Percentiles rank a stretch among this genome's conserved stretches.
phyloP scores from a whole-genome alignment of 192 early-diverging fungal species.

The Fimicolochytrium jonesii region DNA sequence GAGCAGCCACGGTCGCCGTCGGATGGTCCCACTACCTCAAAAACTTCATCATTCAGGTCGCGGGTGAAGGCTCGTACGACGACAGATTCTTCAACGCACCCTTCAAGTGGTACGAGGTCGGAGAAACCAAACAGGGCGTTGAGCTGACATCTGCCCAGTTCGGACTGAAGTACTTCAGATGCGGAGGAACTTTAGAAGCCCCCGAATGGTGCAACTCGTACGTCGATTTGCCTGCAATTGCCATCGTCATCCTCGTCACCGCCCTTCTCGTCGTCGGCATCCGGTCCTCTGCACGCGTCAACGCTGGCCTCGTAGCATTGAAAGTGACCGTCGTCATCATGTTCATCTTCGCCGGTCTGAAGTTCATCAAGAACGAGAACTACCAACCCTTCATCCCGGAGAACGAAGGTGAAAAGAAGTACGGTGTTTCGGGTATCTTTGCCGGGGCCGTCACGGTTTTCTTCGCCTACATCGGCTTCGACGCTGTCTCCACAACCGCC shows the following conservation, averaged over 20 bases:
- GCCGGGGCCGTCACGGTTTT: slow-evolving; percentile 69
- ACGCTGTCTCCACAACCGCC: slow-evolving; percentile 80
- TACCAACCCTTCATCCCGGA: slow-evolving; percentile 76
- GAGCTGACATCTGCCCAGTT: background rate
- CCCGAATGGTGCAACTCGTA: slow-evolving; percentile 3
- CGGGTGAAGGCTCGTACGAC: slow-evolving; percentile 37
- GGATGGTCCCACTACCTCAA: slow-evolving; percentile 84
- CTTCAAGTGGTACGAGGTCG: slow-evolving; percentile 57
- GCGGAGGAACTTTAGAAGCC: background rate
- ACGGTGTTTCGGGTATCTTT: slow-evolving; percentile 67
- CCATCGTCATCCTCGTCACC: slow-evolving; percentile 63
- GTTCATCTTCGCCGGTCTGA: slow-evolving; percentile 74
- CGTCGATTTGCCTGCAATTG: slow-evolving; percentile 60
- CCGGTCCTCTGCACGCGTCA: slow-evolving; percentile 66
- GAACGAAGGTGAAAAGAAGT: slow-evolving; percentile 45
- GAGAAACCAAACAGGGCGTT: background rate
- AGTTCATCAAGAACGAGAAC: slow-evolving; percentile 65
- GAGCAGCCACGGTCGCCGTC: slow-evolving; percentile 74
- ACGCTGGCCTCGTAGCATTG: slow-evolving; percentile 63
- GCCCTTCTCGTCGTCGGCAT: slow-evolving; percentile 68
- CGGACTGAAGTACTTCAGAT: background rate
- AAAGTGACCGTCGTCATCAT: slow-evolving; percentile 71
- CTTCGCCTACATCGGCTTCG: slow-evolving; percentile 80
- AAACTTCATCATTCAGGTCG: slow-evolving; percentile 62
- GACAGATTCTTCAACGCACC: slow-evolving; percentile 64